Evolutionary conservation across 306 rosid genomes (phyloP), one percentile per base, ranked within the genome.

Genomic region (Vigna mungo): DNA sequence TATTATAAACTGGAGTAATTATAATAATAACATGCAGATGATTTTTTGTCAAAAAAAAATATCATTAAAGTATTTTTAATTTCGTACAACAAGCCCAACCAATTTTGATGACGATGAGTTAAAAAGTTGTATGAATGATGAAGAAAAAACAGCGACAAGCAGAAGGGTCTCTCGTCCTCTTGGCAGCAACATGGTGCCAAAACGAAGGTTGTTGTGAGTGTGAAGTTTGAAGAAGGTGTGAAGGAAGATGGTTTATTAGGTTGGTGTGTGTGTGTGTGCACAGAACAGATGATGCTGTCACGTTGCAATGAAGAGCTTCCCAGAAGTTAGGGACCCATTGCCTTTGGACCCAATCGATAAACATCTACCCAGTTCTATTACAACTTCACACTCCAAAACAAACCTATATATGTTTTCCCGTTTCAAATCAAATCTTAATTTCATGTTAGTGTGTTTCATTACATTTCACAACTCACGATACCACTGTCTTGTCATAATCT

Each of bases 251-350:
- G 65, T 36, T 30, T 39, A 55, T 55, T 72, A 32, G 66, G 63
- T 55, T 58, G 46, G 62, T 51, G 76, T 71, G 76, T 34, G 46
- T 7, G 5, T 36, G 9, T 36, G 11, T 39, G 44, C 11, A 8
- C 44, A 41, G 46, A 41, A 71, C 48, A 58, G 17, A 25, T 47
- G 59, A 16, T 27, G 46, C 13, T 27, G 36, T 10, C 59, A 43
- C 70, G 30, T 46, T 43, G 5, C 15, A 16, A 8, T 58, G 58
- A 73, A 58, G 23, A 72, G 11, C 11, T 56, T 72, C 78, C 27
- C 67, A 41, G 58, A 59, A 21, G 44, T 27, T 59, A 74, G 68
- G 69, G 78, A 15, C 78, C 58, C 68, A 73, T 5, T 27, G 7
- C 6, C 17, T 58, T 44, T 73, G 78, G 78, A 56, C 15, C 16